Conservation (phyloP, 371 early-diverging fungal species). For the Actinomucor elegans region DNA sequence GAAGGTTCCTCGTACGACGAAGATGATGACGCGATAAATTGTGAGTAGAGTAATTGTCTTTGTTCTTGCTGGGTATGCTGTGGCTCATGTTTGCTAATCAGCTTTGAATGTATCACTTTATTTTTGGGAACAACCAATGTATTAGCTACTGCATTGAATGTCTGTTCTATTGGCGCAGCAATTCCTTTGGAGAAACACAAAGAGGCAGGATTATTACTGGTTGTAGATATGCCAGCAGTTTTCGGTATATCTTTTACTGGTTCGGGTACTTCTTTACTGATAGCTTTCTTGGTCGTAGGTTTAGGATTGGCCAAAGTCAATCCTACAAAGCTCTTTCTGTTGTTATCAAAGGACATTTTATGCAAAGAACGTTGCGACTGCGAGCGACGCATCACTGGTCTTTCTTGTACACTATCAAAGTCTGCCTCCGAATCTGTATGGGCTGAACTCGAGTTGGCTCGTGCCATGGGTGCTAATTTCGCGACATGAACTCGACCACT, state of each 20-base stretch:
- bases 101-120: not conserved
- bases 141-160: conserved; percentile 37
- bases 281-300: too few relatives aligned
- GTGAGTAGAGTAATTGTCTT: conserved; percentile 14
- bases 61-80: conserved; percentile 1
- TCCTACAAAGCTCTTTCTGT: conserved; percentile 14
- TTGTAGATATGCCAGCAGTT: too few relatives aligned
- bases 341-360: conserved; percentile 25
- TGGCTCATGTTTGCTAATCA: not conserved
- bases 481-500: conserved; percentile 50
- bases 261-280: not conserved
- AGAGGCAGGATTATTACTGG: conserved; percentile 10
- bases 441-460: conserved; percentile 20
- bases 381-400: conserved; percentile 41
- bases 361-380: conserved; percentile 38
- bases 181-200: conserved; percentile 5
- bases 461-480: conserved; percentile 47
- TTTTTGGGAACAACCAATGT: conserved; percentile 32
- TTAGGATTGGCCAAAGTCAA: too few relatives aligned
- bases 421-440: conserved; percentile 37
- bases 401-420: conserved; percentile 1
- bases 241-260: not conserved
- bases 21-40: conserved; percentile 12
- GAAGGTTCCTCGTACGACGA: conserved; percentile 4
- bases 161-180: conserved; percentile 40